Evolutionary conservation across 768 basidiomycete species (phyloP).

Genomic region (Suillus spraguei): DNA sequence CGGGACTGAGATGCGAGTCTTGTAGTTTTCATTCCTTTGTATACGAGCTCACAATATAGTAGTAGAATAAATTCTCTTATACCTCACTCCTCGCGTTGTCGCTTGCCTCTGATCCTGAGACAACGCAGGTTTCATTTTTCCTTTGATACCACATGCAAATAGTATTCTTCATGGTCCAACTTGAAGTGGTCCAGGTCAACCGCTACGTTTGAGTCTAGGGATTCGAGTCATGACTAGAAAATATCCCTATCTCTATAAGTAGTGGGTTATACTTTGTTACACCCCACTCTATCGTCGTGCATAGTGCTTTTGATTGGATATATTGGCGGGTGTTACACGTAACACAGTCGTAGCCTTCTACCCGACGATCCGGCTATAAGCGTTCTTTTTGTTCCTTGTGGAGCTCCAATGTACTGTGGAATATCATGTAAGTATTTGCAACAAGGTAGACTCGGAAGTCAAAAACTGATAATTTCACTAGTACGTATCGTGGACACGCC

Average conservation of each 20-base stretch:
- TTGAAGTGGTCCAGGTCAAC: slow-evolving; percentile 9
- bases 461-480: not conserved
- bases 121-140: slow-evolving; percentile 45
- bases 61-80: too few relatives aligned
- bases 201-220: slow-evolving; percentile 13
- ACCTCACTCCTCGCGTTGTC: too few relatives aligned
- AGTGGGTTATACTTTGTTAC: not conserved
- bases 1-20: too few relatives aligned
- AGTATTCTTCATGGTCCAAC: slow-evolving; percentile 12
- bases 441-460: not conserved
- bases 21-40: too few relatives aligned
- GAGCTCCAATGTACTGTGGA: not conserved
- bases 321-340: too few relatives aligned
- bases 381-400: not conserved
- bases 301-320: not conserved
- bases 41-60: too few relatives aligned
- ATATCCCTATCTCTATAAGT: not conserved
- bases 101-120: too few relatives aligned
- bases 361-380: not conserved
- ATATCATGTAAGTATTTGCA: not conserved
- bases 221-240: not conserved
- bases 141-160: slow-evolving; percentile 25
- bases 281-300: not conserved
- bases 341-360: not conserved
- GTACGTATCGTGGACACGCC: not conserved